Base-by-base conservation (phyloP, 768 basidiomycete genomes). In the Rhizopogon rudus region DNA sequence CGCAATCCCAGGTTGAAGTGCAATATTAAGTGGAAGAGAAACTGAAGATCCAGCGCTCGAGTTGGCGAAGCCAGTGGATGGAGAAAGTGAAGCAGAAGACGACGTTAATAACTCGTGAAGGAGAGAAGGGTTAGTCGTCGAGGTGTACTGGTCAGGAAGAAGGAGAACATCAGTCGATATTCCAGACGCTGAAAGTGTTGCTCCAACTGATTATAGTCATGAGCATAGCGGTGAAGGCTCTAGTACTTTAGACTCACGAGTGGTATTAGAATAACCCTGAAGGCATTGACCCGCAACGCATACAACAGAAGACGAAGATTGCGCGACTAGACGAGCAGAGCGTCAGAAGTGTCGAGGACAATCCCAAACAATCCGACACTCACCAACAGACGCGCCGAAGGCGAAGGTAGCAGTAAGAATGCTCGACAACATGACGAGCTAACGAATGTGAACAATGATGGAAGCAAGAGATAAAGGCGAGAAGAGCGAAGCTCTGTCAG, bases 241-340 rank as follows among this genome's bases (percentile, higher is more conserved):
- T 16, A 16, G 14, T 10, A 10, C 5, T 16, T 71, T 74, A 35
- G 55, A 84, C 88, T 73, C 63, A 81, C 79, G 66, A 39, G 88
- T 86, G 22, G 78, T 81, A 65, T 92, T 91, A 33, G 87, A 82
- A 71, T 73, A 81, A 55, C 91, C 91, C 69, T 91, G 79, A 54
- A 92, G 72, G 76, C 91, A 92, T 87, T 93, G 89, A 62, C 90
- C 90, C 67, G 90, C 87, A 88, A 89, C 75, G 77, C 90, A 92
- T 58, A 93, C 76, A 54, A 91, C 83, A 64, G 76, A 73, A 39
- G 84, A 70, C 56, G 74, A 68, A 61, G 79, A 76, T 68, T 85
- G 82, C 56, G 85, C 84, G 66, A 75, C 81, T 83, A 31, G 52
- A 22, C 1, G 6, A 35, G 25, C 37, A 39, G 3, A 29, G 10